A percentile compares a stretch with the other conserved stretches of the same genome.
Evolutionary conservation across 2,329 filamentous ascomycete species (phyloP).

Genomic region (Fusarium mexicanum): DNA sequence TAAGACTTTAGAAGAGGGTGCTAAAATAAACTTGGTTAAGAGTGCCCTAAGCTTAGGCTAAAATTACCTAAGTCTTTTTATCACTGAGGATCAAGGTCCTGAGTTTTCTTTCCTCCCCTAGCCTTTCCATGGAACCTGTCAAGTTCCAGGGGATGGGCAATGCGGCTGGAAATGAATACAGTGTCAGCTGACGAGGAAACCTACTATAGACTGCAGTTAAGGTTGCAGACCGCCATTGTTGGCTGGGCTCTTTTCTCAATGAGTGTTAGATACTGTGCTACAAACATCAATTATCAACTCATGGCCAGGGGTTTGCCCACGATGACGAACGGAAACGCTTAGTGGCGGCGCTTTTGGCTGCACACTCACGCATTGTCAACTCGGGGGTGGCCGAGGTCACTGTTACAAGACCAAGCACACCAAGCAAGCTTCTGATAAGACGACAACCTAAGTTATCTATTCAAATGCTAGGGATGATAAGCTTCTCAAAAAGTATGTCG

Average conservation of each 20-base stretch:
- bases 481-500: background rate
- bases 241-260: background rate
- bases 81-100: no score
- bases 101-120: no score
- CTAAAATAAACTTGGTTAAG: no score
- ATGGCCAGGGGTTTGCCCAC: conserved; percentile 19
- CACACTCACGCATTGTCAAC: background rate
- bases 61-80: no score
- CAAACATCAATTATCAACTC: conserved; percentile 5
- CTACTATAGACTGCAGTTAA: conserved; percentile 20
- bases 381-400: conserved; percentile 11
- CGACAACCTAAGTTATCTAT: background rate
- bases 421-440: background rate
- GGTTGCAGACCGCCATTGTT: conserved; percentile 30
- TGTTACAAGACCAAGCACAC: background rate
- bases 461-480: background rate
- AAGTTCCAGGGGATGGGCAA: background rate
- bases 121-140: conserved; percentile 16
- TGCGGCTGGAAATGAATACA: conserved; percentile 26
- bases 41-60: no score
- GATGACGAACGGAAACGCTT: conserved; percentile 14
- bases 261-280: conserved; percentile 12
- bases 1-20: no score
- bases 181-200: conserved; percentile 23
- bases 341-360: conserved; percentile 28